Percentiles rank a stretch among this genome's conserved stretches.
Evolutionary conservation across 2,329 filamentous ascomycete genomes (phyloP).

Genomic region (Xylaria sp.): DNA sequence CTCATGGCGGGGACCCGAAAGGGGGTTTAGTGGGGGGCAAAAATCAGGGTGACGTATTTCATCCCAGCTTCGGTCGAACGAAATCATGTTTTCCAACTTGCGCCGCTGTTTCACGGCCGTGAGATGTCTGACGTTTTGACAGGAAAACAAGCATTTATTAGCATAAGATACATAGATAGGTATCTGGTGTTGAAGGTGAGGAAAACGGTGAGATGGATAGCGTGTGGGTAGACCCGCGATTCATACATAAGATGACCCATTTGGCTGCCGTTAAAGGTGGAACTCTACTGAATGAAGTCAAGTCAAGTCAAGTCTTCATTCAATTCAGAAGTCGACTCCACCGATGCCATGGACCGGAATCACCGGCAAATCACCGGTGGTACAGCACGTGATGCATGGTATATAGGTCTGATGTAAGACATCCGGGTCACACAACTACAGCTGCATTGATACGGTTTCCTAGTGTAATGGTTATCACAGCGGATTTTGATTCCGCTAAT

Average conservation of each 20-base stretch:
- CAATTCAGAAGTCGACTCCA: too few relatives aligned
- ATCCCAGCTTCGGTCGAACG: neutral
- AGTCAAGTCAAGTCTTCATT: too few relatives aligned
- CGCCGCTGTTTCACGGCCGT: neutral
- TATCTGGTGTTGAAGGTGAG: neutral
- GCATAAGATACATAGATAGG: too few relatives aligned
- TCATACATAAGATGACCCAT: neutral
- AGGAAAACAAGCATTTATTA: neutral
- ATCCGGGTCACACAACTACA: slow-evolving; percentile 5
- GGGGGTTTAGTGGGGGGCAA: neutral
- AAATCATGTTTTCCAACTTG: neutral
- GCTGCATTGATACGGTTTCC: slow-evolving; percentile 6
- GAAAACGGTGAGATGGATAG: neutral
- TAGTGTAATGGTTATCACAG: slow-evolving; percentile 25
- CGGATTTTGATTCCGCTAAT: slow-evolving; percentile 24
- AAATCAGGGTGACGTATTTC: neutral
- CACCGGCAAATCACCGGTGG: too few relatives aligned
- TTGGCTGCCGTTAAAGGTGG: too few relatives aligned
- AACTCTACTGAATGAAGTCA: too few relatives aligned
- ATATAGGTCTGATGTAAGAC: neutral
- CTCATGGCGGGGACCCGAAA: neutral
- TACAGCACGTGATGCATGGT: neutral
- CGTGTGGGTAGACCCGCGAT: neutral
- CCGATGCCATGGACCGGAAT: too few relatives aligned
- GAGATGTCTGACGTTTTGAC: neutral